These are phyloP conservation scores for Acacia acuminata DNA, from an alignment of 306 rosid genomes.

Conservation along the genomic window DNA sequence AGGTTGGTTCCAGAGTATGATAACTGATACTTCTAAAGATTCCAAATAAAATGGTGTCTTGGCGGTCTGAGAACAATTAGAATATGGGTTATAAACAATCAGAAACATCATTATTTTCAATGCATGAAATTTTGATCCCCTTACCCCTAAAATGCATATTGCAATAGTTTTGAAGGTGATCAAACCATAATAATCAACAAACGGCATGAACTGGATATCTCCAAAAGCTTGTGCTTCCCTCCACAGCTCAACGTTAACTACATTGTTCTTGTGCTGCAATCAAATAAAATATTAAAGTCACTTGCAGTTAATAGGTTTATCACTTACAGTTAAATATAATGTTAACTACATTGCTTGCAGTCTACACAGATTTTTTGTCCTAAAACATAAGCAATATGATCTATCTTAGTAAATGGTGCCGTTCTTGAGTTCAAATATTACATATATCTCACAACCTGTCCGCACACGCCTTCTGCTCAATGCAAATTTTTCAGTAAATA, in stretches of 20 bases:
- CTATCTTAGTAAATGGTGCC: conserved; percentile 8
- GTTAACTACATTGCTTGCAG: background rate
- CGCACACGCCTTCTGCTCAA: conserved; percentile 18
- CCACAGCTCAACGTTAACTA: conserved; percentile 83
- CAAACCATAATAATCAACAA: conserved; percentile 89
- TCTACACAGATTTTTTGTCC: background rate
- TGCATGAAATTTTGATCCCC: conserved; percentile 24
- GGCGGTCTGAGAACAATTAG: conserved; percentile 14
- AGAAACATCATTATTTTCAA: conserved; percentile 21
- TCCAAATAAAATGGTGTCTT: conserved; percentile 12
- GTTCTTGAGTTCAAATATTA: conserved; percentile 7
- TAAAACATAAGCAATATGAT: background rate
- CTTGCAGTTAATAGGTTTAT: background rate
- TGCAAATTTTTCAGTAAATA: conserved; percentile 10
- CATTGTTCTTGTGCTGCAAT: conserved; percentile 80
- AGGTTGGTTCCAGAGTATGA: background rate
- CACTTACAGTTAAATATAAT: no score
- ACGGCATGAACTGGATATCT: conserved; percentile 91
- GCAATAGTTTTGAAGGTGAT: conserved; percentile 89
- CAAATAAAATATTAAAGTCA: conserved; percentile 29
- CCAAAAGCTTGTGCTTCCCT: conserved; percentile 89
- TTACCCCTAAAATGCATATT: conserved; percentile 86
- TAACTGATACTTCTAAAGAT: background rate
- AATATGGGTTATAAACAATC: conserved; percentile 15
- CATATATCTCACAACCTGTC: conserved; percentile 16